Percentiles rank a stretch among this genome's conserved stretches.
Evolutionary conservation across 352 stramenopile genomes (phyloP).

Genomic region (Pythium myriotylum): DNA sequence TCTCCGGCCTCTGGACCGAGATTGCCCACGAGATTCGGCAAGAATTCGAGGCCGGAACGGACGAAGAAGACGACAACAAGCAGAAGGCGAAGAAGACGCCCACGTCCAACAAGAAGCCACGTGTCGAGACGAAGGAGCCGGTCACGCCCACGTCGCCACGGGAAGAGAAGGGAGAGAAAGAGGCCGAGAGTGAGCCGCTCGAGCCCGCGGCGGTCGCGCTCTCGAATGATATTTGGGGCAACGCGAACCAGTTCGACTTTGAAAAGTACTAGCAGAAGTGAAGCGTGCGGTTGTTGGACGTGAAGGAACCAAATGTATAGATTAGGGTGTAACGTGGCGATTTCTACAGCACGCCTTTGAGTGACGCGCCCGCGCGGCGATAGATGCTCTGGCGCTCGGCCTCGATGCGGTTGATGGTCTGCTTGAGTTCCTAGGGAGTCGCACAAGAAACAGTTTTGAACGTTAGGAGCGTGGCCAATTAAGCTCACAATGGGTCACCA

Average conservation of each 20-base stretch:
- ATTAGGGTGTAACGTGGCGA: constrained; percentile 1
- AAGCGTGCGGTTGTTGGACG: constrained; percentile 2
- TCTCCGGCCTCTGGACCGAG: constrained; percentile 61
- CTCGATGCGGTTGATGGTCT: constrained; percentile 73
- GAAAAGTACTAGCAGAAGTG: constrained; percentile 28
- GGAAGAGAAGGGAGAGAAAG: constrained; percentile 11
- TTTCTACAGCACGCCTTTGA: constrained; percentile 76
- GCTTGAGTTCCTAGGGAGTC: constrained; percentile 61
- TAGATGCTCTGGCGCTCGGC: constrained; percentile 81
- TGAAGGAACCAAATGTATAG: constrained; percentile 1
- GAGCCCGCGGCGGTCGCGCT: constrained; percentile 62
- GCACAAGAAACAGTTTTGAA: neutral
- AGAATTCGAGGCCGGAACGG: constrained; percentile 18
- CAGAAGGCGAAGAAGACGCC: constrained; percentile 6
- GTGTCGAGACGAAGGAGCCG: constrained; percentile 7
- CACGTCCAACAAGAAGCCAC: constrained; percentile 29
- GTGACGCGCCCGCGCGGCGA: constrained; percentile 70
- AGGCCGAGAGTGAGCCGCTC: constrained; percentile 7
- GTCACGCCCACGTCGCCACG: neutral
- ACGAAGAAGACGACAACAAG: neutral
- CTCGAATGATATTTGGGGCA: constrained; percentile 82
- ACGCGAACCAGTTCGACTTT: constrained; percentile 81
- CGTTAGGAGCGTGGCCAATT: neutral
- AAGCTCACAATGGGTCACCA: too few relatives aligned
- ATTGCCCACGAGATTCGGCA: constrained; percentile 47